Conservation (phyloP, 495 filamentous ascomycete species). For the Aspergillus indologenus region DNA sequence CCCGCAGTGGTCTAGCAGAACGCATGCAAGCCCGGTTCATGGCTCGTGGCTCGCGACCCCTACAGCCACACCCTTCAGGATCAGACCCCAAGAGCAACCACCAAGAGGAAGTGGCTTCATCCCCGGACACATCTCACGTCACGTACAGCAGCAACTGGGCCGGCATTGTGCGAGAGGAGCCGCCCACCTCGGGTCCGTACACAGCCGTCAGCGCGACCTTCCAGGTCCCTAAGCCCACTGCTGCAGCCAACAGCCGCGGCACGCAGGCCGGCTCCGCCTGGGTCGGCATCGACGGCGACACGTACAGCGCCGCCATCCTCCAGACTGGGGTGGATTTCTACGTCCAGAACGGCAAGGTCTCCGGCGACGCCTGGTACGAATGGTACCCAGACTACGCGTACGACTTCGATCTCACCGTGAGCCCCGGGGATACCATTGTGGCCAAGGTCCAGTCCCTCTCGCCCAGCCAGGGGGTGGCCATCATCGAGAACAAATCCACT, state of each 20-base stretch:
- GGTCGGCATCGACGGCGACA: slow-evolving; percentile 62
- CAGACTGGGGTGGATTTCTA: slow-evolving; percentile 62
- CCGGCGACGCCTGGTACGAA: slow-evolving; percentile 61
- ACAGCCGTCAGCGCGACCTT: slow-evolving; percentile 54
- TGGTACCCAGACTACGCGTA: slow-evolving; percentile 59
- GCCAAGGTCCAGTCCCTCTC: slow-evolving; percentile 49
- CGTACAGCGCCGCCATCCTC: slow-evolving; percentile 54
- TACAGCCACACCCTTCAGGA: slow-evolving; percentile 5
- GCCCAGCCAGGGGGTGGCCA: slow-evolving; percentile 49
- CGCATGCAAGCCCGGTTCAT: slow-evolving; percentile 29
- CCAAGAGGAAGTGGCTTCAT: slow-evolving; percentile 18
- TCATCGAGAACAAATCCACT: slow-evolving; percentile 53
- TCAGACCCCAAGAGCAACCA: slow-evolving; percentile 2
- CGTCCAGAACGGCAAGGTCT: slow-evolving; percentile 32
- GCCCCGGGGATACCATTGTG: slow-evolving; percentile 55
- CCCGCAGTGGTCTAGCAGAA: slow-evolving; percentile 25
- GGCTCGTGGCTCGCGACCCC: slow-evolving; percentile 25
- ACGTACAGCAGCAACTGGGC: slow-evolving; percentile 61
- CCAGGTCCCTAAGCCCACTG: slow-evolving; percentile 51
- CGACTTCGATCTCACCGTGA: slow-evolving; percentile 53
- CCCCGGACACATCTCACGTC: slow-evolving; percentile 23
- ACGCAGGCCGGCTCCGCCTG: slow-evolving; percentile 56
- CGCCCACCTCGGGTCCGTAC: slow-evolving; percentile 44
- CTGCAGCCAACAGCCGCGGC: slow-evolving; percentile 22
- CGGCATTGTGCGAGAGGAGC: slow-evolving; percentile 49